Conservation (phyloP, 345 rosid genomes). For the Rubroshorea leprosula region DNA sequence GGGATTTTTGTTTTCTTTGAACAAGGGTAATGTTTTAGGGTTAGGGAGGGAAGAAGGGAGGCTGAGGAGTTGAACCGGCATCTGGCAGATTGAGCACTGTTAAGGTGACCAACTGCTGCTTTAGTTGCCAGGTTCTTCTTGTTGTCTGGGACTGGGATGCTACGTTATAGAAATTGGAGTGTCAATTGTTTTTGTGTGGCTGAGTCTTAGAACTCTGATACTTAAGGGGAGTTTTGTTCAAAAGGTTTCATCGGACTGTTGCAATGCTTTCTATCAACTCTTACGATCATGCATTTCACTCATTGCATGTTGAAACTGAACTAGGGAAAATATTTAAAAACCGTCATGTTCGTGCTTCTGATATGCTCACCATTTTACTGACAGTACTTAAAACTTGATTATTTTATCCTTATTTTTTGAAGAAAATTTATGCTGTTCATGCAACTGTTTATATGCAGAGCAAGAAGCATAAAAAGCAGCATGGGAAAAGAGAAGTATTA, state of each 20-base stretch:
- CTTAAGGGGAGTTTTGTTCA: not conserved
- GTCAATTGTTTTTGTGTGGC: not conserved
- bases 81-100: too few relatives aligned
- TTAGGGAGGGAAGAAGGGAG: too few relatives aligned
- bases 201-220: not conserved
- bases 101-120: too few relatives aligned
- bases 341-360: not conserved
- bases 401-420: not conserved
- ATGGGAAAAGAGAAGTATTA: conserved; percentile 39
- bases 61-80: too few relatives aligned
- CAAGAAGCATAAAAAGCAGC: conserved; percentile 45
- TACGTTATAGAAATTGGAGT: not conserved
- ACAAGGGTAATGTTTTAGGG: too few relatives aligned
- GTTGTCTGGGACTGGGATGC: not conserved
- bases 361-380: not conserved
- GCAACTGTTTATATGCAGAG: conserved; percentile 25
- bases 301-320: not conserved
- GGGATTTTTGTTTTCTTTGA: too few relatives aligned
- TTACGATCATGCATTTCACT: not conserved
- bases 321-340: not conserved
- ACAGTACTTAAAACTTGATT: not conserved
- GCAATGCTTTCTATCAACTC: not conserved
- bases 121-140: too few relatives aligned
- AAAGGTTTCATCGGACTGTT: not conserved
- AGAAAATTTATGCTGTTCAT: conserved; percentile 8